Percentiles rank a stretch among this genome's conserved stretches.
phyloP scores from a whole-genome alignment of 2,329 filamentous ascomycete genomes.

The Pseudovirgaria hyperparasitica region DNA sequence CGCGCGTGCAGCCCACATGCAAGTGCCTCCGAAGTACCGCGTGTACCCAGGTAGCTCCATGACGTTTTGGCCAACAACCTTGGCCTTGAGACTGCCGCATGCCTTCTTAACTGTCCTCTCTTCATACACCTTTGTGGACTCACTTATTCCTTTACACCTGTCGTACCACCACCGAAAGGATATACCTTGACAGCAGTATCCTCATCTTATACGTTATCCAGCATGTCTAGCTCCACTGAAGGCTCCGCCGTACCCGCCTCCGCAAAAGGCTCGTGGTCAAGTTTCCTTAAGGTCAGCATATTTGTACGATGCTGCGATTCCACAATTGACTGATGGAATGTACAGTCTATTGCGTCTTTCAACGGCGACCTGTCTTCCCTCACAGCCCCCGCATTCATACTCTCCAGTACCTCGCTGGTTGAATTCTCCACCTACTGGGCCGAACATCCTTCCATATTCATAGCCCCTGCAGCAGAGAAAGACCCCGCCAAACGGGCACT shows the following conservation, averaged over 20 bases:
- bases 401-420: constrained; percentile 41
- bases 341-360: constrained; percentile 39
- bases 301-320: neutral
- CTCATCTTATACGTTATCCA: too few relatives aligned
- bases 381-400: constrained; percentile 43
- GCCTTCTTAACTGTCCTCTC: too few relatives aligned
- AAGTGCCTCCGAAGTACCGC: too few relatives aligned
- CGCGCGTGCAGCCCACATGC: too few relatives aligned
- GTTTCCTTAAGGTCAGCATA: constrained; percentile 33
- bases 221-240: too few relatives aligned
- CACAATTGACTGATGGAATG: constrained; percentile 7
- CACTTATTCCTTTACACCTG: too few relatives aligned
- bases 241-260: constrained; percentile 33
- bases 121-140: too few relatives aligned
- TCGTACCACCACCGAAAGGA: too few relatives aligned
- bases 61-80: too few relatives aligned
- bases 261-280: constrained; percentile 35
- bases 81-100: too few relatives aligned
- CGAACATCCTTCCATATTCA: constrained; percentile 52
- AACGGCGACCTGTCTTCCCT: constrained; percentile 44
- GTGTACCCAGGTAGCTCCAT: too few relatives aligned
- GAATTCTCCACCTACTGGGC: constrained; percentile 46
- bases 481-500: constrained; percentile 73
- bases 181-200: too few relatives aligned
- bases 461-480: constrained; percentile 66